phyloP scores from a whole-genome alignment of 225 moss, liverwort and hornwort genomes.

The Neckera pumila region DNA sequence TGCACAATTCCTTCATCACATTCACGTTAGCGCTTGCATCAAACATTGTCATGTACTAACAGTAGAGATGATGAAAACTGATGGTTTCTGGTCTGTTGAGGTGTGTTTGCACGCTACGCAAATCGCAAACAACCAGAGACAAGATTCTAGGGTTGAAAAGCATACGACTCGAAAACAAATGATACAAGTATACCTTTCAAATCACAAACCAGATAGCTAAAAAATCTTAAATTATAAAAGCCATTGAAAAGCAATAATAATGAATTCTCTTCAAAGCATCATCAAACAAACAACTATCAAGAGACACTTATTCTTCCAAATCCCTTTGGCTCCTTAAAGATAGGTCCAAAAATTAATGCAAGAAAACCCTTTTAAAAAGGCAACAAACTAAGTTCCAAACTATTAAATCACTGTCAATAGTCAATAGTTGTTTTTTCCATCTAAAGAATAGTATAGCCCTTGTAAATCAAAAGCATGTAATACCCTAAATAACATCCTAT shows the following conservation, averaged over 20 bases:
- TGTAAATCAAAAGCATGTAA: background rate
- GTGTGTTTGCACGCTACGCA: background rate
- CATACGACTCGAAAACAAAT: accelerated
- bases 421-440: background rate
- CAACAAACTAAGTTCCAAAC: background rate
- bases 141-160: background rate
- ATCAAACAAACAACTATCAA: background rate
- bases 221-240: background rate
- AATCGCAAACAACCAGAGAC: accelerated
- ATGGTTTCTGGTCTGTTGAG: background rate
- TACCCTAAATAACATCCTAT: background rate
- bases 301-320: background rate
- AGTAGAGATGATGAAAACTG: background rate
- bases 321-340: background rate
- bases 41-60: background rate
- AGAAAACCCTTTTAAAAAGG: background rate
- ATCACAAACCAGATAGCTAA: accelerated
- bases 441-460: background rate
- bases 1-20: background rate
- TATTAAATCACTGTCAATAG: background rate
- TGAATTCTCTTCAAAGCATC: background rate
- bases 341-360: too few species aligned
- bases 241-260: background rate
- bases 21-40: background rate
- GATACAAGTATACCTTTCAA: background rate